Percentiles rank a stretch among this genome's conserved stretches.
These are phyloP conservation scores for Yamadazyma taylorii DNA, from an alignment of 1,139 yeast genomes.

Conservation along the genomic window DNA sequence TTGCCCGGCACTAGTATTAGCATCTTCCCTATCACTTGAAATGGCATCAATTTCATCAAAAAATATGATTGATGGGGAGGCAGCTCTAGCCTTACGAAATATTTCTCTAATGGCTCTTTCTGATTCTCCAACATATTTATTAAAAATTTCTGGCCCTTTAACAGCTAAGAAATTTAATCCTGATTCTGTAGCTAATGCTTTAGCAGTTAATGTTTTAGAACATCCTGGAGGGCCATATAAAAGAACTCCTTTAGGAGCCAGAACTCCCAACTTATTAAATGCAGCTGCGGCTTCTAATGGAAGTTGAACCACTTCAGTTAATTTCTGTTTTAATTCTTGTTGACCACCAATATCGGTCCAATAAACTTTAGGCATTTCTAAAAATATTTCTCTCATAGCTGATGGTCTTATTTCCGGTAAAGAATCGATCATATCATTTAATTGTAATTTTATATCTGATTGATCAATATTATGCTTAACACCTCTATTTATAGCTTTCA, in stretches of 20 bases:
- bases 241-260: constrained; percentile 88
- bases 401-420: constrained; percentile 83
- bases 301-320: constrained; percentile 86
- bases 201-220: constrained; percentile 90
- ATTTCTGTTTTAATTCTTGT: constrained; percentile 70
- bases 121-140: constrained; percentile 92
- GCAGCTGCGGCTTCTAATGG: constrained; percentile 85
- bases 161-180: constrained; percentile 91
- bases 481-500: constrained; percentile 74
- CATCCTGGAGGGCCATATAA: constrained; percentile 97
- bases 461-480: constrained; percentile 25
- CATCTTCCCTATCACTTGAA: constrained; percentile 65
- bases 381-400: constrained; percentile 93
- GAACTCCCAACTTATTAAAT: constrained; percentile 73
- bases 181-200: constrained; percentile 92
- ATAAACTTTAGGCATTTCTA: constrained; percentile 90
- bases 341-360: constrained; percentile 99
- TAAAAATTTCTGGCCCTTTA: constrained; percentile 93
- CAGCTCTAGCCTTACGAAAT: constrained; percentile 88
- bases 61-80: constrained; percentile 88
- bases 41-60: constrained; percentile 96
- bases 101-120: constrained; percentile 88
- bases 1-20: constrained; percentile 70
- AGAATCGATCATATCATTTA: constrained; percentile 64
- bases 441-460: constrained; percentile 27